Base-by-base conservation (phyloP, 495 filamentous ascomycete species). In the Aspergillus leporis region DNA sequence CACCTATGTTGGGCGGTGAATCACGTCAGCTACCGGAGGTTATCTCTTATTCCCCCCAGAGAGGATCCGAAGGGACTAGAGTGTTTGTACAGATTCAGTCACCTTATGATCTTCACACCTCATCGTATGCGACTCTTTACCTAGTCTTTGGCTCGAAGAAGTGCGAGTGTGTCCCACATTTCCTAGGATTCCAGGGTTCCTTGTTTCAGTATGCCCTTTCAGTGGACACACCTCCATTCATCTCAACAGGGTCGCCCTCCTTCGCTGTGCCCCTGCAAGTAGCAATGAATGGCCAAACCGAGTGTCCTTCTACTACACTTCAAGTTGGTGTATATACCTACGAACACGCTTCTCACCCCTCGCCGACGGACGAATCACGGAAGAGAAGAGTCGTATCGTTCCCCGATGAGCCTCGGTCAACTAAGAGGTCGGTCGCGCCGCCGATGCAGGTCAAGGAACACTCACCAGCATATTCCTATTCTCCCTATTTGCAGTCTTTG, bases 311-410 rank as follows among this genome's bases (percentile, higher is more conserved):
- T 19, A 80, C 83, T 8, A 81, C 83, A 12, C 75, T 87, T 14
- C 86, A 91, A 55, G 84, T 91, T 32, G 93, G 91, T 61, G 77
- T 80, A 16, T 97, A 95, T 69, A 87, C 85, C 3, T 98, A 95
- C 59, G 79, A 83, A 57, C 81, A 84, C 41, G 66, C 68, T 16
- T 46, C 70, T 14, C 72, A 73, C 6, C 64, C 68, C 13, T 73
- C 71, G 3, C 64, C 76, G 9, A 59, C 68, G 5, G 66, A 62
- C 9, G 66, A 74, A 12, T 65, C 69, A 6, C 78, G 76, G 41
- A 89, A 88, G 68, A 72, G 84, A 48, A 83, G 85, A 54, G 68
- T 81, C 25, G 80, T 81, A 0, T 71, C 71, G 4, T 77, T 82
- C 51, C 74, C 77, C 13, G 73, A 78, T 25, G 77, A 79, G 50